Conservation (phyloP, 495 filamentous ascomycete genomes). For the Penicillium cataractarum region DNA sequence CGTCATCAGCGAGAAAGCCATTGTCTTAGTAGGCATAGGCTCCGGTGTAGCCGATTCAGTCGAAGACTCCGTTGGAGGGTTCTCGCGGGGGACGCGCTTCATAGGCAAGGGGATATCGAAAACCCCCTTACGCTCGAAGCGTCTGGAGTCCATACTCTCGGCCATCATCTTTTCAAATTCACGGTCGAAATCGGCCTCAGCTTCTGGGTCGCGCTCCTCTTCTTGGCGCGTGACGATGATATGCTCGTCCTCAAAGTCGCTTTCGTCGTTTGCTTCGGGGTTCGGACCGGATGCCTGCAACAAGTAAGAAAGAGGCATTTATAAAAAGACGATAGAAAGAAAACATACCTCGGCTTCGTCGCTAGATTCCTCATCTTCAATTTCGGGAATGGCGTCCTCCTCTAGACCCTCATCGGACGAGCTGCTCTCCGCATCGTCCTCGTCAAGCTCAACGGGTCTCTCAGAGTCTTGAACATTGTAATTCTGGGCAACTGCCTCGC, state of each 20-base stretch:
- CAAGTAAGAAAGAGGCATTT: conserved; percentile 1
- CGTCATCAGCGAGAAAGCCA: conserved; percentile 95
- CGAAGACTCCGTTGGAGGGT: conserved; percentile 47
- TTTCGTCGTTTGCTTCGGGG: conserved; percentile 39
- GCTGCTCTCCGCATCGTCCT: conserved; percentile 60
- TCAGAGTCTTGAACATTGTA: conserved; percentile 78
- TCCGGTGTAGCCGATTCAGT: conserved; percentile 41
- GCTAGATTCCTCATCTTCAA: conserved; percentile 61
- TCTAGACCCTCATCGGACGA: conserved; percentile 65
- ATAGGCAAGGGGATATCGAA: conserved; percentile 96
- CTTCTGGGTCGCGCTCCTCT: conserved; percentile 90
- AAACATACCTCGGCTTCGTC: conserved; percentile 59
- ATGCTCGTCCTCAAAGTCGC: conserved; percentile 74
- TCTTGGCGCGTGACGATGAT: conserved; percentile 89
- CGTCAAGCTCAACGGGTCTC: conserved; percentile 67
- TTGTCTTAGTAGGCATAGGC: conserved; percentile 59
- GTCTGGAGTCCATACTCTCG: conserved; percentile 90
- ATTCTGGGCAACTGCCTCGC: conserved; percentile 83
- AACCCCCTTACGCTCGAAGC: conserved; percentile 89
- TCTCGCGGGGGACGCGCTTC: conserved; percentile 68
- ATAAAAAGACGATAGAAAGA: background rate
- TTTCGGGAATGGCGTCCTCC: conserved; percentile 57
- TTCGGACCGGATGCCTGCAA: conserved; percentile 56
- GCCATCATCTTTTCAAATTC: conserved; percentile 99
- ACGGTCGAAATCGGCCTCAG: conserved; percentile 95